Evolutionary conservation across 108 stramenopile genomes (phyloP).

Genomic region (Nitzschia palea): DNA sequence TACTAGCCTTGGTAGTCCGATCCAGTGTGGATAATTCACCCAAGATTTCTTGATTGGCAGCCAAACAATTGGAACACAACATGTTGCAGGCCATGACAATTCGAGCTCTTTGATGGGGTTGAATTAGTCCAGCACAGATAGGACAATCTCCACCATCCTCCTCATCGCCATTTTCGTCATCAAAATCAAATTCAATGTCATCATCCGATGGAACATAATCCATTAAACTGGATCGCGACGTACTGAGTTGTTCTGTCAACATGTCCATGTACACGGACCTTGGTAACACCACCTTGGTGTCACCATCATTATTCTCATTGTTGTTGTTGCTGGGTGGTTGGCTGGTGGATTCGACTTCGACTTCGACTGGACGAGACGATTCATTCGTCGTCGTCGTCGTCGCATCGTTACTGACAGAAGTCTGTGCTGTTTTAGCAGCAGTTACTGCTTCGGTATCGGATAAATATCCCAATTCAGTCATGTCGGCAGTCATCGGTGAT

Average conservation of each 20-base stretch:
- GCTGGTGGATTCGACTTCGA: neutral
- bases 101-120: neutral
- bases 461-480: neutral
- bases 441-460: neutral
- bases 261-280: neutral
- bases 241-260: neutral
- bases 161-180: neutral
- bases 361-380: neutral
- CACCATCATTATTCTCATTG: neutral
- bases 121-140: neutral
- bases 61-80: slow-evolving; percentile 1
- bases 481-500: no score
- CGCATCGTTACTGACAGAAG: neutral
- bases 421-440: neutral
- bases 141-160: slow-evolving; percentile 5
- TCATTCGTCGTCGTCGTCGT: neutral
- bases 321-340: neutral
- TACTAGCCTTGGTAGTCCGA: no score
- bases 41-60: neutral
- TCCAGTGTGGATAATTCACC: no score
- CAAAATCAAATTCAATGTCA: neutral
- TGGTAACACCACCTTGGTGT: neutral
- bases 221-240: neutral
- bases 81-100: neutral
- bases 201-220: slow-evolving; percentile 12